Evolutionary conservation across 192 early-diverging fungal species (phyloP).

Genomic region (Chytriomyces sp.): DNA sequence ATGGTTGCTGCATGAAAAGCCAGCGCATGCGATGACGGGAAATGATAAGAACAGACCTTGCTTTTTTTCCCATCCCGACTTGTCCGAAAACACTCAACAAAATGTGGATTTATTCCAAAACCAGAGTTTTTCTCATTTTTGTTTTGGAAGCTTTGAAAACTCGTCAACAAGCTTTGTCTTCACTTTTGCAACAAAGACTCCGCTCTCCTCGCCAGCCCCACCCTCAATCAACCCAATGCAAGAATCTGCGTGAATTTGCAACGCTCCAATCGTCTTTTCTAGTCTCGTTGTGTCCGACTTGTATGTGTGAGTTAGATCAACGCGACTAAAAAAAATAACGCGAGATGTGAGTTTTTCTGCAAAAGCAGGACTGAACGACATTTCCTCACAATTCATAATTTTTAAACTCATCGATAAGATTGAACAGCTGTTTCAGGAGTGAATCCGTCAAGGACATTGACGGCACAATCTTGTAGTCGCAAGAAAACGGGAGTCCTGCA

Average conservation of each 20-base stretch:
- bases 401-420: constrained; percentile 67
- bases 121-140: no score
- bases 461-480: constrained; percentile 52
- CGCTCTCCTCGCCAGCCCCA: constrained; percentile 44
- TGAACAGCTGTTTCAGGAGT: constrained; percentile 59
- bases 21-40: neutral
- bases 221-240: constrained; percentile 49
- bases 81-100: neutral
- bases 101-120: no score
- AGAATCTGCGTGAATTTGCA: constrained; percentile 23
- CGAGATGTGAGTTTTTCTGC: constrained; percentile 11
- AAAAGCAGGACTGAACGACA: constrained; percentile 1
- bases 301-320: constrained; percentile 61
- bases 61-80: no score
- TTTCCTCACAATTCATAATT: constrained; percentile 55
- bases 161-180: constrained; percentile 43
- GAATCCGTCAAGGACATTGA: constrained; percentile 52
- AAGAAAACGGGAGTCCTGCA: constrained; percentile 56
- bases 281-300: constrained; percentile 53
- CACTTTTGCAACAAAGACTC: constrained; percentile 50
- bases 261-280: constrained; percentile 62
- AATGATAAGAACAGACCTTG: neutral
- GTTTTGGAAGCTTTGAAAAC: constrained; percentile 18
- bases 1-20: neutral
- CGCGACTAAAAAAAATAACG: constrained; percentile 45